These are phyloP conservation scores for Agapanthus africanus DNA, from an alignment of 106 monocot genomes.

Conservation along the genomic window DNA sequence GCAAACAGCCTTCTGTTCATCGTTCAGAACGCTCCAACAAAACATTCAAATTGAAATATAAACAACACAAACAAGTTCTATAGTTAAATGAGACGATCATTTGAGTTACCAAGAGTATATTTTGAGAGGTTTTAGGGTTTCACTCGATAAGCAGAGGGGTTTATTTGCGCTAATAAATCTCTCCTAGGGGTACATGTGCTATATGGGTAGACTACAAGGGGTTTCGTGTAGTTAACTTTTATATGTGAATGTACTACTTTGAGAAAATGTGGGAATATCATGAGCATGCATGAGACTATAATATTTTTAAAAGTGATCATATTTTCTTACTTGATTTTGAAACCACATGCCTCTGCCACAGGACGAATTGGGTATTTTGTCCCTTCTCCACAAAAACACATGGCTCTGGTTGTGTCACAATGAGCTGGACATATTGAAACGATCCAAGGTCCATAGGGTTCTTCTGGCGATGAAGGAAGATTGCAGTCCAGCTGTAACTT, in stretches of 20 bases:
- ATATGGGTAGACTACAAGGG: too few species aligned
- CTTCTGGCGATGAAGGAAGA: conserved; percentile 35
- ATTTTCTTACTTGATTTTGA: conserved; percentile 3
- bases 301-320: not conserved
- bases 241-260: not conserved
- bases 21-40: too few species aligned
- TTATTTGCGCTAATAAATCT: too few species aligned
- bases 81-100: too few species aligned
- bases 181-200: too few species aligned
- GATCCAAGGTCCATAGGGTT: conserved; percentile 57
- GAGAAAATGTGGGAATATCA: not conserved
- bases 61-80: too few species aligned
- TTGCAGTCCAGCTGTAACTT: conserved; percentile 61
- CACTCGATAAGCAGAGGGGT: too few species aligned
- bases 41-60: too few species aligned
- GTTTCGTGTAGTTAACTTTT: too few species aligned
- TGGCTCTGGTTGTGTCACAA: conserved; percentile 83
- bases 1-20: too few species aligned
- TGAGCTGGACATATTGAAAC: conserved; percentile 74
- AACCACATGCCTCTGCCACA: conserved; percentile 70
- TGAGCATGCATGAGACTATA: not conserved
- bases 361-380: conserved; percentile 86
- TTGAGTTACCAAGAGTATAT: too few species aligned
- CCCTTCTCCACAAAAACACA: conserved; percentile 89
- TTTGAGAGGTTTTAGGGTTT: too few species aligned